A percentile compares a stretch with the other conserved stretches of the same genome.
Conservation (phyloP, 164 flowering plant species). For the Aristolochia californica region DNA sequence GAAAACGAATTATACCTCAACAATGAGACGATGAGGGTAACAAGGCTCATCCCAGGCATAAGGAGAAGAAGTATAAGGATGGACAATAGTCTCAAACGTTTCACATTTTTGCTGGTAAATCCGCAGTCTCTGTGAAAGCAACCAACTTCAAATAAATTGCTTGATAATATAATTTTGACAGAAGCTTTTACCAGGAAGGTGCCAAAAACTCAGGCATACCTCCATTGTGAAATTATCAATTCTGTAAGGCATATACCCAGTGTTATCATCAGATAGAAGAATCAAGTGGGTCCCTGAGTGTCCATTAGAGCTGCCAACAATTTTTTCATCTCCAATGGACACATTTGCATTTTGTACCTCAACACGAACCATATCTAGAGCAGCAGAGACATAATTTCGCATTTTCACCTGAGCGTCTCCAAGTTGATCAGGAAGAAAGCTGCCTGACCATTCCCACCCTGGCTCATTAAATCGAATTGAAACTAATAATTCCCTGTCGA, state of each 20-base stretch:
- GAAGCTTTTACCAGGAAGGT: neutral
- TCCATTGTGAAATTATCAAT: constrained; percentile 89
- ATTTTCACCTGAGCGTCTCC: constrained; percentile 93
- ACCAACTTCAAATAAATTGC: neutral
- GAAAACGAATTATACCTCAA: constrained; percentile 58
- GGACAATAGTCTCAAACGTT: constrained; percentile 59
- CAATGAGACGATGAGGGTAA: constrained; percentile 76
- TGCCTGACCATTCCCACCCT: constrained; percentile 99
- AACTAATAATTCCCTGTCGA: constrained; percentile 66
- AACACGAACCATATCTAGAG: constrained; percentile 54
- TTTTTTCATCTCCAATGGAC: constrained; percentile 49
- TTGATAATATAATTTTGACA: neutral
- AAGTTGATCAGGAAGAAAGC: constrained; percentile 82
- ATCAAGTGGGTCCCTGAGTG: constrained; percentile 81
- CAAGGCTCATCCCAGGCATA: constrained; percentile 99
- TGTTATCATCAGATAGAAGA: constrained; percentile 80
- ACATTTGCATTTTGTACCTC: constrained; percentile 93
- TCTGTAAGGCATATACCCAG: constrained; percentile 93
- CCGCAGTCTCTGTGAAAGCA: constrained; percentile 51
- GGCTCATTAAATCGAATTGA: constrained; percentile 79
- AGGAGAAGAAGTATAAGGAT: constrained; percentile 68
- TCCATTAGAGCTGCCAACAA: constrained; percentile 57
- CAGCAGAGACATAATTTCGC: constrained; percentile 61
- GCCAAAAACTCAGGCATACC: constrained; percentile 23
- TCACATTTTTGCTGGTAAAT: constrained; percentile 89